These are phyloP conservation scores for Leishmania major DNA, from an alignment of 208 protist genomes.

Conservation along the genomic window DNA sequence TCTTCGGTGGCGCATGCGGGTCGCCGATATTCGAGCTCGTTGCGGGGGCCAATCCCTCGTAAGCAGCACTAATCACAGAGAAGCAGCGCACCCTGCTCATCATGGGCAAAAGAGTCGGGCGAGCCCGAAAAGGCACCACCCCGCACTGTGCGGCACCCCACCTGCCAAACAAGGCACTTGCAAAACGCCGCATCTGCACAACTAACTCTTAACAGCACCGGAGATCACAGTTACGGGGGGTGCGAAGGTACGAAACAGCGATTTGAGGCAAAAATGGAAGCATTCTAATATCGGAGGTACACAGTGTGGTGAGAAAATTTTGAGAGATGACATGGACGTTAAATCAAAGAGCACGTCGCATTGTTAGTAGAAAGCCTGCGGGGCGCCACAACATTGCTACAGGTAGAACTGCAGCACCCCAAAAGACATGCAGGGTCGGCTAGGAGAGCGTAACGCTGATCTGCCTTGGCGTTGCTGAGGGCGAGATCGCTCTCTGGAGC, in stretches of 20 bases:
- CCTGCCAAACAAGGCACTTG: conserved; percentile 6
- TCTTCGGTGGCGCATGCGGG: neutral
- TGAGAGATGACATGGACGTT: neutral
- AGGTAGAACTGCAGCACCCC: neutral
- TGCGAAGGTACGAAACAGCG: neutral
- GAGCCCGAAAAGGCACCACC: neutral
- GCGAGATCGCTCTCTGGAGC: neutral
- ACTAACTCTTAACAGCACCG: neutral
- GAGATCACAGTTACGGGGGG: neutral
- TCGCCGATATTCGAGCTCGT: neutral
- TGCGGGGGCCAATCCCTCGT: neutral
- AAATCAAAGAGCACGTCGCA: neutral
- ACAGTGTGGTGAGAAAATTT: neutral
- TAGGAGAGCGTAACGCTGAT: neutral
- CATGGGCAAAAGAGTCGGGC: neutral
- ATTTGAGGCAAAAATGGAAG: neutral
- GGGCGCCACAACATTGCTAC: neutral
- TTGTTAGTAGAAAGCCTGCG: neutral
- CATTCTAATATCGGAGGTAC: neutral
- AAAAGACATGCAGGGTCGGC: neutral
- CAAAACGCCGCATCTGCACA: conserved; percentile 22
- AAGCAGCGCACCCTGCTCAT: neutral
- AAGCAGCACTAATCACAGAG: neutral
- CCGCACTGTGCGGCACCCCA: neutral
- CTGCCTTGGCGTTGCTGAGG: neutral